Conservation (phyloP, 495 filamentous ascomycete genomes). For the Neurospora sp. region DNA sequence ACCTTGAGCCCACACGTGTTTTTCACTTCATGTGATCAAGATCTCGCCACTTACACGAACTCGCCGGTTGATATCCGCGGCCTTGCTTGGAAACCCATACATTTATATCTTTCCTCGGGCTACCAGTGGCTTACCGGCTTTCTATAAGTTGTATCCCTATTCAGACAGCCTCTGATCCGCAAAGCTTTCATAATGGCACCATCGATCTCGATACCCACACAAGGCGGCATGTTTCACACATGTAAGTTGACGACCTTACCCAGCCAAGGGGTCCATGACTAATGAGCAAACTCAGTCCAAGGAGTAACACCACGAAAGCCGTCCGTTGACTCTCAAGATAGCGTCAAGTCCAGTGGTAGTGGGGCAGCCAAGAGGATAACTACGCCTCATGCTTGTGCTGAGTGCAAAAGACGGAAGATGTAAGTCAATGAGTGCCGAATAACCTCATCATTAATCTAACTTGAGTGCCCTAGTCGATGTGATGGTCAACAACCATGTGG, state of each 20-base stretch:
- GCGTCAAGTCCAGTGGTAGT: constrained; percentile 29
- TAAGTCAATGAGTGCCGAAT: constrained; percentile 13
- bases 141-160: neutral
- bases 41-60: constrained; percentile 5
- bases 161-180: neutral
- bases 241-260: constrained; percentile 20
- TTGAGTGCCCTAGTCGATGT: constrained; percentile 29
- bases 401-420: constrained; percentile 51
- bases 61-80: neutral
- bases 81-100: neutral
- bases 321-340: constrained; percentile 36
- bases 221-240: constrained; percentile 45
- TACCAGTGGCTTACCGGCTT: neutral
- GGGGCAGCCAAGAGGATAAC: constrained; percentile 39
- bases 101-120: constrained; percentile 4
- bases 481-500: constrained; percentile 50
- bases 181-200: constrained; percentile 32
- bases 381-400: constrained; percentile 48
- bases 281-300: constrained; percentile 22
- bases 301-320: constrained; percentile 38
- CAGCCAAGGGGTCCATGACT: neutral
- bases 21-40: constrained; percentile 1
- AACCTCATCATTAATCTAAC: constrained; percentile 16
- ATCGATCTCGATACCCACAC: constrained; percentile 35
- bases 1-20: neutral